Percentiles rank a stretch among this genome's conserved stretches.
phyloP scores from a whole-genome alignment of 139 green algal species.

The Micractinium conductrix region DNA sequence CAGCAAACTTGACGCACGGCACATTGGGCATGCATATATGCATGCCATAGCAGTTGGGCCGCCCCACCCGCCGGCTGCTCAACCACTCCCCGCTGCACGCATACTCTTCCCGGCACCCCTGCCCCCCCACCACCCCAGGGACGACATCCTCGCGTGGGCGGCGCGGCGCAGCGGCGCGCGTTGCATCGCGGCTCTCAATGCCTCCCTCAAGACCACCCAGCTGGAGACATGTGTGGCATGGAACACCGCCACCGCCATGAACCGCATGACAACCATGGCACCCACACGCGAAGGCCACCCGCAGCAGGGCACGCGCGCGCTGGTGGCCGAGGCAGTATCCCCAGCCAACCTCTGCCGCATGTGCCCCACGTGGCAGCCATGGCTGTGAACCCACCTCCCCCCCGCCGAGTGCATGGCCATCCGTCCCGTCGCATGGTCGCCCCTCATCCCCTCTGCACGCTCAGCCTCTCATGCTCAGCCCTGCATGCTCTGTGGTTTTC shows the following conservation, averaged over 20 bases:
- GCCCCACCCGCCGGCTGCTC: too few relatives aligned
- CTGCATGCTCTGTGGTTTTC: too few relatives aligned
- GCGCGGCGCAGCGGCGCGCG: constrained; percentile 27
- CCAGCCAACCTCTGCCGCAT: constrained; percentile 88
- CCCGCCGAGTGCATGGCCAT: too few relatives aligned
- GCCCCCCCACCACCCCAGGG: constrained; percentile 22
- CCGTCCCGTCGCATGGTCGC: too few relatives aligned
- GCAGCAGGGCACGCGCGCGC: constrained; percentile 71
- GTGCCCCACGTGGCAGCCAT: constrained; percentile 93
- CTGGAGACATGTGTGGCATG: constrained; percentile 42
- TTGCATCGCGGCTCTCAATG: constrained; percentile 35
- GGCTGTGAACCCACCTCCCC: constrained; percentile 77
- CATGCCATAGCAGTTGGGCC: too few relatives aligned
- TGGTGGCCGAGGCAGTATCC: constrained; percentile 80
- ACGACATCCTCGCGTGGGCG: constrained; percentile 59
- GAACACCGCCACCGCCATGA: constrained; percentile 8
- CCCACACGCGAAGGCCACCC: constrained; percentile 35
- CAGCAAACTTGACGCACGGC: too few relatives aligned
- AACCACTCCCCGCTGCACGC: background rate
- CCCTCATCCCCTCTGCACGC: too few relatives aligned
- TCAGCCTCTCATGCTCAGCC: too few relatives aligned
- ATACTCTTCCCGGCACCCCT: too few relatives aligned
- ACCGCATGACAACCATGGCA: constrained; percentile 21
- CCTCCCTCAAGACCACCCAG: constrained; percentile 41
- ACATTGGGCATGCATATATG: too few relatives aligned